Percentiles rank a stretch among this genome's conserved stretches.
These are phyloP conservation scores for Thalassia testudinum DNA, from an alignment of 116 monocot genomes.

Conservation along the genomic window DNA sequence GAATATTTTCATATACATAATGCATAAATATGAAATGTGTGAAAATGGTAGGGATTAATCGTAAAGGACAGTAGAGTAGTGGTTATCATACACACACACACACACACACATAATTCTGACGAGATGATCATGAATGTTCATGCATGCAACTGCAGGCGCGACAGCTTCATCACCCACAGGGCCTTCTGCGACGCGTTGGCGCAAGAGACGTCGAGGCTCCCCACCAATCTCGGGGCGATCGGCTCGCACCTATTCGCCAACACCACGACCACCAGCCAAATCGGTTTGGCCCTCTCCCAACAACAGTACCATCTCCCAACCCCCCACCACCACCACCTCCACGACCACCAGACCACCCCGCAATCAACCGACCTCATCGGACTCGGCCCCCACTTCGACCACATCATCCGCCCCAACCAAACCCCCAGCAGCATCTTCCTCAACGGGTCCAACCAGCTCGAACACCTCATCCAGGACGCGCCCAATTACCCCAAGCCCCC, in stretches of 20 bases:
- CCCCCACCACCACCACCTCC: slow-evolving; percentile 5
- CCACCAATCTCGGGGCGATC: slow-evolving; percentile 17
- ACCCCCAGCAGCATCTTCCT: slow-evolving; percentile 18
- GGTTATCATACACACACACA: not conserved
- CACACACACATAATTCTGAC: not conserved
- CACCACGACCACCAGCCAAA: slow-evolving; percentile 3
- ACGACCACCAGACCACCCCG: slow-evolving; percentile 6
- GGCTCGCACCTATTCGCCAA: slow-evolving; percentile 37
- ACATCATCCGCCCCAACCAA: slow-evolving; percentile 21
- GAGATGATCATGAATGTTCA: not conserved
- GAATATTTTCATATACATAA: too few relatives aligned
- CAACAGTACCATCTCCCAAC: not conserved
- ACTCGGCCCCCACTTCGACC: slow-evolving; percentile 41
- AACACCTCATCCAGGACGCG: slow-evolving; percentile 15
- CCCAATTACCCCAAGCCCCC: slow-evolving; percentile 7
- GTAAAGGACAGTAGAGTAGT: not conserved
- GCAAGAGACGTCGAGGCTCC: slow-evolving; percentile 58
- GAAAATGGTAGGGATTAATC: not conserved
- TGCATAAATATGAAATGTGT: too few relatives aligned
- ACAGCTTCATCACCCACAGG: slow-evolving; percentile 95
- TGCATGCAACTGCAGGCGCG: slow-evolving; percentile 33
- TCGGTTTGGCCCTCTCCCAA: slow-evolving; percentile 29
- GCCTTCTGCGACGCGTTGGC: slow-evolving; percentile 91
- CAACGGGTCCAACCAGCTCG: slow-evolving; percentile 14
- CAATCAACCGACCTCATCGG: slow-evolving; percentile 30